Evolutionary conservation across 208 protist genomes (phyloP).

Genomic region (Acanthamoeba healyi): DNA sequence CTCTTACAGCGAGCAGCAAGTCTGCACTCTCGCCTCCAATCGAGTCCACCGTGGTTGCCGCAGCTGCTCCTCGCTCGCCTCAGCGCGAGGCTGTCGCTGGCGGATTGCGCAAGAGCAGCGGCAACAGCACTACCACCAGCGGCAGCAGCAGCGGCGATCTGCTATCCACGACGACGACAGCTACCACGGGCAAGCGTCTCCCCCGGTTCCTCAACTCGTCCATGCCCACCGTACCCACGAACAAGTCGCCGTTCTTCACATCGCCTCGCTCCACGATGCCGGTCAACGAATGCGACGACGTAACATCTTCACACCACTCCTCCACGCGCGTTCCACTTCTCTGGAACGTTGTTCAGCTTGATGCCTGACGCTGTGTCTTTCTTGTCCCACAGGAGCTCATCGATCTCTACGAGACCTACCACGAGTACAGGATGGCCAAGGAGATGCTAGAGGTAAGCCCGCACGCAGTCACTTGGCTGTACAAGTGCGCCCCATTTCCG

Average conservation of each 20-base stretch:
- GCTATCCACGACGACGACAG: no score
- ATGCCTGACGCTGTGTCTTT: background rate
- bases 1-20: no score
- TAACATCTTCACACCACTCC: no score
- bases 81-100: no score
- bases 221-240: background rate
- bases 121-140: background rate
- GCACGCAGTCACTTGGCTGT: no score
- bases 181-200: background rate
- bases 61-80: no score
- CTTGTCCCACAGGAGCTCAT: background rate
- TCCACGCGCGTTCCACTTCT: no score
- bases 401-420: background rate
- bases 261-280: background rate
- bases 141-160: no score
- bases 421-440: background rate
- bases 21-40: no score
- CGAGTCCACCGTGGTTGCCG: no score
- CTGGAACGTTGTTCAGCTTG: no score
- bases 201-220: background rate
- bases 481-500: no score
- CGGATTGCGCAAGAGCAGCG: background rate
- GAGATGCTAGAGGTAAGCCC: background rate
- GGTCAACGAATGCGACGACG: background rate
- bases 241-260: background rate